Evolutionary conservation across 2,329 filamentous ascomycete genomes (phyloP).

Genomic region (Lachnellula suecica): DNA sequence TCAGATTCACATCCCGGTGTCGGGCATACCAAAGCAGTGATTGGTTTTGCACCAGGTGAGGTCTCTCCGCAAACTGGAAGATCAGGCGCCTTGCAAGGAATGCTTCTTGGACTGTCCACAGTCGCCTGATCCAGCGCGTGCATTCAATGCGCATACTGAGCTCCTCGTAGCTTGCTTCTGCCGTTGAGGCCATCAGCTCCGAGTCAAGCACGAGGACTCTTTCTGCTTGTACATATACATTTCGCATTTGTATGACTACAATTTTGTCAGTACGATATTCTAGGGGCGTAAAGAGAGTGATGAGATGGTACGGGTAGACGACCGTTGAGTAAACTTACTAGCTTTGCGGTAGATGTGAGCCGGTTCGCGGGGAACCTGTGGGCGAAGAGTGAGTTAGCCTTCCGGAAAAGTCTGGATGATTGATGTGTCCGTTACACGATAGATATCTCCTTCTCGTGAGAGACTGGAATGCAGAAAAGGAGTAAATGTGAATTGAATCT

Average conservation of each 20-base stretch:
- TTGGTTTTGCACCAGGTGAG: slow-evolving; percentile 2
- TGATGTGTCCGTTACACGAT: too few species aligned
- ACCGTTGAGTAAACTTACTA: too few species aligned
- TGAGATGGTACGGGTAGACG: too few species aligned
- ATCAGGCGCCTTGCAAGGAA: slow-evolving; percentile 6
- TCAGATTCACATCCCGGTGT: not conserved
- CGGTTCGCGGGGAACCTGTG: not conserved
- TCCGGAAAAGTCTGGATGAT: not conserved
- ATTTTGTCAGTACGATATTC: too few species aligned
- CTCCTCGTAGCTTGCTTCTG: slow-evolving; percentile 10
- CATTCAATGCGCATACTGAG: slow-evolving; percentile 8
- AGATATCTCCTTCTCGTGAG: too few species aligned
- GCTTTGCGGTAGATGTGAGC: too few species aligned
- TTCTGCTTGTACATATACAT: slow-evolving; percentile 9
- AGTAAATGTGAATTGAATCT: too few species aligned
- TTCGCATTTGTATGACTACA: slow-evolving; percentile 10
- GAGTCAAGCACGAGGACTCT: slow-evolving; percentile 9
- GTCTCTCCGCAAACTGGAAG: slow-evolving; percentile 9
- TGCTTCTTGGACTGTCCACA: slow-evolving; percentile 13
- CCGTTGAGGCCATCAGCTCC: slow-evolving; percentile 9
- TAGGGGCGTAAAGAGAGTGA: too few species aligned
- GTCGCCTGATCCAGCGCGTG: slow-evolving; percentile 9
- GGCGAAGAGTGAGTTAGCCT: not conserved
- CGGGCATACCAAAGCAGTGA: slow-evolving; percentile 3
- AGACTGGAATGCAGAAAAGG: too few species aligned